Evolutionary conservation across 805 yeast species (phyloP).

Genomic region (Myxozyma sirexii): DNA sequence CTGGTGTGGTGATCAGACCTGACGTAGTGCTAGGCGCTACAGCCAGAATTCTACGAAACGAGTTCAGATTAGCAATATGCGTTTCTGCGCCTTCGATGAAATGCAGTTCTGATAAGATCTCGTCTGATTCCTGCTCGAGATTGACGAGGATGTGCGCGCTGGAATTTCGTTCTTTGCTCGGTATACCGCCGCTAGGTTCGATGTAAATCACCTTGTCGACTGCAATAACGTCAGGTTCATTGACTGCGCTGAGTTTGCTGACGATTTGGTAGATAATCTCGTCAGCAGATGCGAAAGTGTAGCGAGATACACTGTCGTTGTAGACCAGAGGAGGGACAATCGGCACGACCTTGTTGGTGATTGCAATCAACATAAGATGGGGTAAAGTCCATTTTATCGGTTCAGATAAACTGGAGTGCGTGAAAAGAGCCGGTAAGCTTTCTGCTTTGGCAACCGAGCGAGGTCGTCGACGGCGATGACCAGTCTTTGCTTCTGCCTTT

Average conservation of each 20-base stretch:
- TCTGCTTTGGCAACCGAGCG: constrained; percentile 11
- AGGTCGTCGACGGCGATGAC: neutral
- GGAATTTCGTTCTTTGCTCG: constrained; percentile 72
- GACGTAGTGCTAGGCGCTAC: constrained; percentile 61
- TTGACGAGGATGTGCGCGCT: constrained; percentile 88
- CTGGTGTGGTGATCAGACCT: constrained; percentile 85
- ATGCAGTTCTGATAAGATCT: constrained; percentile 60
- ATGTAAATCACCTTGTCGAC: constrained; percentile 82
- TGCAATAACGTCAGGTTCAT: constrained; percentile 41
- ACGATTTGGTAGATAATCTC: constrained; percentile 49
- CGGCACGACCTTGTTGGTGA: constrained; percentile 51
- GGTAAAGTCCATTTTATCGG: constrained; percentile 18
- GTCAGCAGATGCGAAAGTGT: constrained; percentile 46
- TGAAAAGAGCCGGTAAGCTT: constrained; percentile 21
- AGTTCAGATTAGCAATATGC: constrained; percentile 68
- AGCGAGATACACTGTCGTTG: constrained; percentile 54
- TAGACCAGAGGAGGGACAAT: constrained; percentile 66
- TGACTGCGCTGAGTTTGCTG: constrained; percentile 41
- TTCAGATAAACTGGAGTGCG: neutral
- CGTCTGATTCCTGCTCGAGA: constrained; percentile 75
- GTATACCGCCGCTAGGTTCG: constrained; percentile 88
- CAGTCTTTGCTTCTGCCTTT: neutral
- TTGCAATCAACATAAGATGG: constrained; percentile 46
- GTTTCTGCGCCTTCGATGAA: neutral
- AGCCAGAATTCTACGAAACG: constrained; percentile 61